A percentile compares a stretch with the other conserved stretches of the same genome.
Conservation (phyloP, 1,284 basidiomycete genomes). For the Wallemia ichthyophaga region DNA sequence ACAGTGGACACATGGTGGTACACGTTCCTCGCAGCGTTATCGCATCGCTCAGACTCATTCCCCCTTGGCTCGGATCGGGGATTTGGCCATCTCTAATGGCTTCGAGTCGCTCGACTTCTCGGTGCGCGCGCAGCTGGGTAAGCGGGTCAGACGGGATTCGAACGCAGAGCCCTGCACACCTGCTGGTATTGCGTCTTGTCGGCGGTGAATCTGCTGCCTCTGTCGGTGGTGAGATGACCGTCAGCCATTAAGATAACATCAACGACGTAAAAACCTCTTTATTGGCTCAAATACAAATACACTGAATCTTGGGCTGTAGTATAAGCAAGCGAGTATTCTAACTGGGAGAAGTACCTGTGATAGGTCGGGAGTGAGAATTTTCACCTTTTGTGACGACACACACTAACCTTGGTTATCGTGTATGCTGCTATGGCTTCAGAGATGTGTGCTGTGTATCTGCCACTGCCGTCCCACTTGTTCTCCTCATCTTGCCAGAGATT, state of each 20-base stretch:
- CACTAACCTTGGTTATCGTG: conserved; percentile 40
- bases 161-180: too few species aligned
- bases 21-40: conserved; percentile 75
- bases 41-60: conserved; percentile 54
- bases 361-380: too few species aligned
- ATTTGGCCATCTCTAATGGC: conserved; percentile 64
- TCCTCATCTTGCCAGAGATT: conserved; percentile 53
- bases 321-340: conserved; percentile 41
- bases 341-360: conserved; percentile 42
- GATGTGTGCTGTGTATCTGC: conserved; percentile 12
- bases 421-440: conserved; percentile 41
- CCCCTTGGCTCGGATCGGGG: conserved; percentile 38
- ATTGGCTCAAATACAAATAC: conserved; percentile 29
- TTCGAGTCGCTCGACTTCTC: conserved; percentile 38
- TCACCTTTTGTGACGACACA: too few species aligned
- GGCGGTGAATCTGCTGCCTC: not conserved
- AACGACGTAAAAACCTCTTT: not conserved
- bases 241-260: not conserved
- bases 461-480: conserved; percentile 14
- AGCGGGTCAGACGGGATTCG: too few species aligned
- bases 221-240: not conserved
- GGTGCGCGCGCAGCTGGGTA: conserved; percentile 23
- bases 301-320: conserved; percentile 43
- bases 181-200: not conserved
- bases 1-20: conserved; percentile 73